phyloP scores from a whole-genome alignment of 345 rosid genomes.

The Draba incana region DNA sequence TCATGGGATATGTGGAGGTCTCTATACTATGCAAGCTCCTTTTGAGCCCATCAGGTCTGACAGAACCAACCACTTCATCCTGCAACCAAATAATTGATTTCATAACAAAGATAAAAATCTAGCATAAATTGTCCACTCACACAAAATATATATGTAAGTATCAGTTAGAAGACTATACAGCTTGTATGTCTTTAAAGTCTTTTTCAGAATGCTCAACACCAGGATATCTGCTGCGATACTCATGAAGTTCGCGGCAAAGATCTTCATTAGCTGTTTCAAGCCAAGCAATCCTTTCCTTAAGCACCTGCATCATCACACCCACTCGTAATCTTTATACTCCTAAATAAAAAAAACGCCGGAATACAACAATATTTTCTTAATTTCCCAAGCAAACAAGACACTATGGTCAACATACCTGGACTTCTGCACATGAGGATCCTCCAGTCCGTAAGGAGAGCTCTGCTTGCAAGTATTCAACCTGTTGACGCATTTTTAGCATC shows the following conservation, averaged over 20 bases:
- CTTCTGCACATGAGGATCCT: constrained; percentile 77
- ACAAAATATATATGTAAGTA: not conserved
- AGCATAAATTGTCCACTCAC: constrained; percentile 19
- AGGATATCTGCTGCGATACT: constrained; percentile 69
- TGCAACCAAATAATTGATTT: constrained; percentile 37
- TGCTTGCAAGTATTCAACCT: constrained; percentile 89
- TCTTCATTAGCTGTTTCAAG: constrained; percentile 95
- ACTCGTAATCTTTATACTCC: not conserved
- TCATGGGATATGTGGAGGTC: constrained; percentile 77
- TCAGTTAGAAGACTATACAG: constrained; percentile 44
- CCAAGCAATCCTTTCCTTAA: constrained; percentile 89
- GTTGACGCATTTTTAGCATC: constrained; percentile 98
- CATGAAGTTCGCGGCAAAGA: constrained; percentile 91
- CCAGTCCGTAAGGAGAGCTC: constrained; percentile 91
- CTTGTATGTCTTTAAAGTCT: constrained; percentile 78
- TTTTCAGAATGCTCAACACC: constrained; percentile 62
- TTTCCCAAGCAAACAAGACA: not conserved
- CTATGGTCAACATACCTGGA: constrained; percentile 58
- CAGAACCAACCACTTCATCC: constrained; percentile 72
- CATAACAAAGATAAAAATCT: not conserved
- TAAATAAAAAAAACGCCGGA: not conserved
- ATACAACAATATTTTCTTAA: not conserved
- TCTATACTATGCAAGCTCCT: constrained; percentile 85
- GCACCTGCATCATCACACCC: constrained; percentile 52
- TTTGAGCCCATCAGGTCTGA: constrained; percentile 82